phyloP scores from a whole-genome alignment of 1,284 basidiomycete species.

The Fomes fomentarius region DNA sequence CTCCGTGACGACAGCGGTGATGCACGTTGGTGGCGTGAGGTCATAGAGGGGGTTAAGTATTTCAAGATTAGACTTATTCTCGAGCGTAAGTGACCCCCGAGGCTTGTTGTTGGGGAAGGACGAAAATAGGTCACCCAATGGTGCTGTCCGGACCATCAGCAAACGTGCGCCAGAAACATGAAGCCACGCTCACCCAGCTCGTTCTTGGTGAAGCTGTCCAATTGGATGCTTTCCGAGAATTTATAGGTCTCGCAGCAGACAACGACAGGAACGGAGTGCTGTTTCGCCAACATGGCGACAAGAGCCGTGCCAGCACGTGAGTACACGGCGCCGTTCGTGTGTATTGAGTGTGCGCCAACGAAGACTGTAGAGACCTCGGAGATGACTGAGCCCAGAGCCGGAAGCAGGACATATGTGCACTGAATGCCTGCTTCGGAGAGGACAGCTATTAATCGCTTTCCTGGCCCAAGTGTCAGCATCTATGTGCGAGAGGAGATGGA shows the following conservation, averaged over 20 bases:
- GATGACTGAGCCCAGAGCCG: conserved; percentile 86
- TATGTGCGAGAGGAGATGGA: conserved; percentile 1
- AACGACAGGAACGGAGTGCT: conserved; percentile 89
- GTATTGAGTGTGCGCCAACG: conserved; percentile 91
- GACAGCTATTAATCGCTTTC: conserved; percentile 77
- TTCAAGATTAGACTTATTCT: conserved; percentile 57
- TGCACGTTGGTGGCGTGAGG: conserved; percentile 85
- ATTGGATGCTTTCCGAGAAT: conserved; percentile 90
- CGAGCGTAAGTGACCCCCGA: conserved; percentile 40
- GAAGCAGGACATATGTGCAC: conserved; percentile 91
- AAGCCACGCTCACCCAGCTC: conserved; percentile 72
- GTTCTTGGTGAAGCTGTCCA: conserved; percentile 96
- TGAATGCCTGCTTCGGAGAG: conserved; percentile 78
- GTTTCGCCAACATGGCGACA: conserved; percentile 95
- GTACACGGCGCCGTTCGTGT: conserved; percentile 94
- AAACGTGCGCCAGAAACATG: background rate
- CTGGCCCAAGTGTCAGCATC: conserved; percentile 41
- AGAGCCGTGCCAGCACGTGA: conserved; percentile 94
- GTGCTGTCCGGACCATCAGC: conserved; percentile 30
- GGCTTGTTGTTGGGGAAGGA: conserved; percentile 40
- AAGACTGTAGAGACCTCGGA: conserved; percentile 83
- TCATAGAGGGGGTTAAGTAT: conserved; percentile 89
- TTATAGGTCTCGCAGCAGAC: conserved; percentile 99
- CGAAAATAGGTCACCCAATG: conserved; percentile 39
- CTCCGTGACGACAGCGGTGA: conserved; percentile 96